phyloP scores from a whole-genome alignment of 345 rosid genomes.

The Aquilaria malaccensis region DNA sequence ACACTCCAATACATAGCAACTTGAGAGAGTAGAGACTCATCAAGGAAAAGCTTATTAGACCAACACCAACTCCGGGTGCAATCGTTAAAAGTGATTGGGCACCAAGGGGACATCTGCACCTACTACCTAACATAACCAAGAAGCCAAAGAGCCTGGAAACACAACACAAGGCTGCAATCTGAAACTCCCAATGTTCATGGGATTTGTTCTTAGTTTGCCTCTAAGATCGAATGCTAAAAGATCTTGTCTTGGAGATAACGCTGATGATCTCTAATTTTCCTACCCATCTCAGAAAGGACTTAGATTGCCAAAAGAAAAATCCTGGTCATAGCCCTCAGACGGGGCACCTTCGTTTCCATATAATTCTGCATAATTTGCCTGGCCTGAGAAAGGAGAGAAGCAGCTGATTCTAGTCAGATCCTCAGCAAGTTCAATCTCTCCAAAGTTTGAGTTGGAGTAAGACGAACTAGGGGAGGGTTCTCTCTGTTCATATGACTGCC shows the following conservation, averaged over 20 bases:
- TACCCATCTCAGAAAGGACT: slow-evolving; percentile 23
- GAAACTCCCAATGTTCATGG: neutral
- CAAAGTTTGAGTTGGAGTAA: slow-evolving; percentile 31
- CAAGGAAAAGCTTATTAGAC: slow-evolving; percentile 1
- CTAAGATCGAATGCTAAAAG: slow-evolving; percentile 57
- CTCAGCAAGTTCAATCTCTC: slow-evolving; percentile 39
- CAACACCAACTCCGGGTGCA: slow-evolving; percentile 7
- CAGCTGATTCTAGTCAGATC: slow-evolving; percentile 35
- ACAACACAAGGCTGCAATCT: slow-evolving; percentile 2
- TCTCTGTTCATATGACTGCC: slow-evolving; percentile 36
- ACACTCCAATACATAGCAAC: too few relatives aligned
- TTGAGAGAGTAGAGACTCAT: too few relatives aligned
- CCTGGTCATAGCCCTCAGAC: slow-evolving; percentile 37
- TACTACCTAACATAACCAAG: neutral
- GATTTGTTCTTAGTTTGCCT: slow-evolving; percentile 13
- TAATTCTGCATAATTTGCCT: slow-evolving; percentile 40
- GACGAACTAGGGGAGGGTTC: slow-evolving; percentile 51
- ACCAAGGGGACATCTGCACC: neutral
- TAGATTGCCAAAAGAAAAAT: slow-evolving; percentile 24
- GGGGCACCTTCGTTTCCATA: slow-evolving; percentile 31
- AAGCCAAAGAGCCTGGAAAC: slow-evolving; percentile 5
- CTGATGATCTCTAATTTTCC: slow-evolving; percentile 8
- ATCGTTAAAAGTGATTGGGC: slow-evolving; percentile 6
- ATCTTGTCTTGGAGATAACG: slow-evolving; percentile 37
- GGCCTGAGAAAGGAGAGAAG: slow-evolving; percentile 34